Base-by-base conservation (phyloP, 768 basidiomycete genomes). In the Pleurotus sapidus region DNA sequence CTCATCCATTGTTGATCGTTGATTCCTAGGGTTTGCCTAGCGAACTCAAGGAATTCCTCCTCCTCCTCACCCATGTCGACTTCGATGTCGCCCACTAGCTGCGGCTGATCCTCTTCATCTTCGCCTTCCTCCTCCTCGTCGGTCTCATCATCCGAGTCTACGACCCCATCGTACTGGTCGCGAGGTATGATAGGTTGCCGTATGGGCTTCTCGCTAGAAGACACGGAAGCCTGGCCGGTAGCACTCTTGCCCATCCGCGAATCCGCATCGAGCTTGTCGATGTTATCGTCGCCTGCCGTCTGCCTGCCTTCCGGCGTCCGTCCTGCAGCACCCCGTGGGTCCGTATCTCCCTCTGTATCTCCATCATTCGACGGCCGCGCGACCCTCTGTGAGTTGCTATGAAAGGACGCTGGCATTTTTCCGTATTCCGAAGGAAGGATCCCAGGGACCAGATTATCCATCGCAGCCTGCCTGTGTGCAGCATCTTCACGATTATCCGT, bases 21-120 rank as follows among this genome's bases (percentile, higher is more conserved):
- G 60, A 99, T 89, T 1, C 97, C 97, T 37, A 98, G 74, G 4
- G 91, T 84, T 64, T 98, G 92, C 46, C 93, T 84, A 11, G 97
- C 91, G 70, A 99, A 99, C 72, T 93, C 90, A 27, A 99, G 73
- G 62, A 98, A 99, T 63, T 97, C 96, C 63, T 91, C 93, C 71
- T 93, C 84, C 71, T 99, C 97, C 63, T 92, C 88, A 1, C 78
- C 84, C 93, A 98, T 96, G 62, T 97, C 89, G 34, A 95, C 80
- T 64, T 95, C 94, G 3, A 93, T 73, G 18, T 94, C 90, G 14
- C 88, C 91, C 1, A 91, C 85, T 3, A 95, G 80, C 63, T 89
- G 86, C 0, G 93, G 93, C n/a, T 75, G 75, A 49, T 95, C 93
- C 56, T 93, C 90, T 42, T 91, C 93, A 3, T 80, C 83, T 55